Evolutionary conservation across 495 filamentous ascomycete species (phyloP).

Genomic region (Aspergillus indologenus): DNA sequence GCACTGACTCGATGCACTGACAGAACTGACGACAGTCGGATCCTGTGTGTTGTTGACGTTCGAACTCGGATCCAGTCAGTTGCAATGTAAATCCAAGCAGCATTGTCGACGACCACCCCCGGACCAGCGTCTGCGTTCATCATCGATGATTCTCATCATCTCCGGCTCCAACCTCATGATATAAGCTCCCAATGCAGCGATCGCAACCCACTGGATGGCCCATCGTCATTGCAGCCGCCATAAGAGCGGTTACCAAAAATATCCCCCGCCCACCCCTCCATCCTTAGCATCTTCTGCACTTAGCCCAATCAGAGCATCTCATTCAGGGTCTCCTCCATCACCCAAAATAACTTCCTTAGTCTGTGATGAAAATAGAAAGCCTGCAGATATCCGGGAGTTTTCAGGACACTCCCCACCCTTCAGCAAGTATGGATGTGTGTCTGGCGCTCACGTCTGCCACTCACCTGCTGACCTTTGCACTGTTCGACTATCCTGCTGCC

Average conservation of each 20-base stretch:
- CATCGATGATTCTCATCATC: neutral
- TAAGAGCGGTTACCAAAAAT: slow-evolving; percentile 8
- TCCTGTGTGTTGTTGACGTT: neutral
- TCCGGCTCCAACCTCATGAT: neutral
- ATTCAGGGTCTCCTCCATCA: neutral
- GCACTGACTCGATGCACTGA: neutral
- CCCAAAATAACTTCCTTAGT: slow-evolving; percentile 15
- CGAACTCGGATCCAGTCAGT: neutral
- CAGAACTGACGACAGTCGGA: neutral
- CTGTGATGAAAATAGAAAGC: slow-evolving; percentile 13
- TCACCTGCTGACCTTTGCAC: neutral
- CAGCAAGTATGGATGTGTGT: no score
- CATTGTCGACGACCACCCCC: neutral
- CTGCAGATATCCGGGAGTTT: slow-evolving; percentile 7
- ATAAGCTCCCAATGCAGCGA: neutral
- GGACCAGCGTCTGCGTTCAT: neutral
- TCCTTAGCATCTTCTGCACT: neutral
- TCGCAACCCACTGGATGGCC: neutral
- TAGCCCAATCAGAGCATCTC: neutral
- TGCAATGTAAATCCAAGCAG: neutral
- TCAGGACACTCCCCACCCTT: neutral
- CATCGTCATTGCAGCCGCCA: neutral
- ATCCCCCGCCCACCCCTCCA: neutral
- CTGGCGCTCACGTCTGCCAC: neutral
- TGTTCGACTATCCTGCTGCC: neutral